These are phyloP conservation scores for Arabis alpina DNA, from an alignment of 345 rosid genomes.

Conservation along the genomic window DNA sequence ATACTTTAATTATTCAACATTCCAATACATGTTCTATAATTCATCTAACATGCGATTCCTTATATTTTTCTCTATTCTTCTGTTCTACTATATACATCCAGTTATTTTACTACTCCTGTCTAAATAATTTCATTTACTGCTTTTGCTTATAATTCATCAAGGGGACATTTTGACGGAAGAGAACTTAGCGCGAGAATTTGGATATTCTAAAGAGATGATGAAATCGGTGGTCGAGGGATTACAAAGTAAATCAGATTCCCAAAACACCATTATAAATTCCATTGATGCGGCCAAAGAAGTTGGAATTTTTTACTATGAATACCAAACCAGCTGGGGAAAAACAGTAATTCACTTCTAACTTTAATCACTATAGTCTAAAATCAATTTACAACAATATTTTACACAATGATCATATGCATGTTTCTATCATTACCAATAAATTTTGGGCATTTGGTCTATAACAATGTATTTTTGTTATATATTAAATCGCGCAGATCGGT, in stretches of 20 bases:
- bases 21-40: background rate
- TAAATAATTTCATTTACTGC: background rate
- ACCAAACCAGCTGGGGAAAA: conserved; percentile 55
- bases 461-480: background rate
- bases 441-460: background rate
- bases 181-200: conserved; percentile 38
- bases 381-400: background rate
- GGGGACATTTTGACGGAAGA: conserved; percentile 29
- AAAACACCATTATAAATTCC: conserved; percentile 10
- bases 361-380: background rate
- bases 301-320: conserved; percentile 52
- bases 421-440: background rate
- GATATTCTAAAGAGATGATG: conserved; percentile 51
- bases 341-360: conserved; percentile 36
- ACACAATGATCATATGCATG: background rate
- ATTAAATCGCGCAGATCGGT: conserved; percentile 47
- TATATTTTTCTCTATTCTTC: background rate
- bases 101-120: background rate
- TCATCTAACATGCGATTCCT: background rate
- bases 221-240: conserved; percentile 49
- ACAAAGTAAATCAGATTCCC: conserved; percentile 36
- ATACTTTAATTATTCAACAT: background rate
- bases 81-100: background rate
- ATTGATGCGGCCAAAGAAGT: conserved; percentile 51
- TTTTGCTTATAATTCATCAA: background rate